Percentiles rank a stretch among this genome's conserved stretches.
phyloP scores from a whole-genome alignment of 331 rosid species.

The Ulmus americana region DNA sequence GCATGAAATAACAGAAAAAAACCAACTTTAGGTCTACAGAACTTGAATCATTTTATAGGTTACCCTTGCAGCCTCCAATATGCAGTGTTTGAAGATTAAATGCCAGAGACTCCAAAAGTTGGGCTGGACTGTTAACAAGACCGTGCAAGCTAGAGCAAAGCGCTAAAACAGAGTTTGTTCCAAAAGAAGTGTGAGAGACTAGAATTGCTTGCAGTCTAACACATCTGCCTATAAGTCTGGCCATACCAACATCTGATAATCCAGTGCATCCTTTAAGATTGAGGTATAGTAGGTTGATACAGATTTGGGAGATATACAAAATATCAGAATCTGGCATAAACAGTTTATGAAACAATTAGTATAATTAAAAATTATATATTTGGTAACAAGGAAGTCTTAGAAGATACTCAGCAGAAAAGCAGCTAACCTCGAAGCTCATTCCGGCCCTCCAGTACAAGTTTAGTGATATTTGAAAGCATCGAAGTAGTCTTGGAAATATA shows the following conservation, averaged over 20 bases:
- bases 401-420: conserved; percentile 1
- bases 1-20: too few relatives aligned
- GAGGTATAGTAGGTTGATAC: conserved; percentile 50
- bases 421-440: conserved; percentile 64
- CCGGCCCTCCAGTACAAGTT: conserved; percentile 70
- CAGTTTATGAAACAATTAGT: conserved; percentile 10
- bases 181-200: conserved; percentile 64
- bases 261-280: conserved; percentile 64
- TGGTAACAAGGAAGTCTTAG: not conserved
- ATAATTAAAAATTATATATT: not conserved
- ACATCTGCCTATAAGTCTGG: conserved; percentile 43
- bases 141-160: conserved; percentile 45
- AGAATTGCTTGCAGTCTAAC: conserved; percentile 48
- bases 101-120: conserved; percentile 36
- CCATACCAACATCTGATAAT: conserved; percentile 64
- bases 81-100: conserved; percentile 59
- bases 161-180: conserved; percentile 54
- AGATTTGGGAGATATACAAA: conserved; percentile 44
- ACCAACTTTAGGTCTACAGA: too few relatives aligned
- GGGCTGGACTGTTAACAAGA: conserved; percentile 23
- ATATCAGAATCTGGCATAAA: conserved; percentile 55
- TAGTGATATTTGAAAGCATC: conserved; percentile 41
- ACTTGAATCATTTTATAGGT: not conserved
- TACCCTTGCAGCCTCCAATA: conserved; percentile 73
- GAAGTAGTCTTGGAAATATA: conserved; percentile 29